These are phyloP conservation scores for Tricholoma terreum DNA, from an alignment of 768 basidiomycete species.

Conservation along the genomic window DNA sequence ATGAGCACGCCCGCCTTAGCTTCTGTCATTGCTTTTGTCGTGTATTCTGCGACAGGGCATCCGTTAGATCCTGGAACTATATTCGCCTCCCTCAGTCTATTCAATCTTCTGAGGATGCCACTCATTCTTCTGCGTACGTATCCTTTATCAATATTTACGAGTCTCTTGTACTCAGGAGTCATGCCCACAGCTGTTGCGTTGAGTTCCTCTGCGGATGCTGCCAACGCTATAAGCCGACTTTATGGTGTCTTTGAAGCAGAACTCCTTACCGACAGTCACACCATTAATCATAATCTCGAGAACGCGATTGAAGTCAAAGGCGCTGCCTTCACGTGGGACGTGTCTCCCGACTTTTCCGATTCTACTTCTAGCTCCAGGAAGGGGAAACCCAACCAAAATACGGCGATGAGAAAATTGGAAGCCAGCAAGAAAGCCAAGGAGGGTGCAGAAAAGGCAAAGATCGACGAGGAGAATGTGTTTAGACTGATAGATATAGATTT, in stretches of 20 bases:
- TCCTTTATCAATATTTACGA: neutral
- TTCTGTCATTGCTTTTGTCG: conserved; percentile 72
- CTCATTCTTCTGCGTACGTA: conserved; percentile 66
- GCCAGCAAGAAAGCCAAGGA: conserved; percentile 30
- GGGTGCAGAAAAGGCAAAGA: conserved; percentile 26
- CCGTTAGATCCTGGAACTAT: conserved; percentile 64
- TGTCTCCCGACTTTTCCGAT: conserved; percentile 49
- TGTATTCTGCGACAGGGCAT: conserved; percentile 74
- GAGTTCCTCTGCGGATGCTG: conserved; percentile 80
- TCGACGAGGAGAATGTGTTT: conserved; percentile 50
- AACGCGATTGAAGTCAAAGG: conserved; percentile 63
- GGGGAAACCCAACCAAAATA: conserved; percentile 15
- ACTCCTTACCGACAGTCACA: conserved; percentile 54
- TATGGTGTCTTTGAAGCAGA: conserved; percentile 85
- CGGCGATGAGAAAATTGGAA: conserved; percentile 16
- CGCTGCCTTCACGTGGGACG: conserved; percentile 87
- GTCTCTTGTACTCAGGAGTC: neutral
- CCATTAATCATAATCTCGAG: conserved; percentile 52
- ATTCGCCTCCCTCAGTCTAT: conserved; percentile 83
- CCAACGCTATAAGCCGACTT: conserved; percentile 75
- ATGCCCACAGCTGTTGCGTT: conserved; percentile 57
- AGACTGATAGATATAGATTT: conserved; percentile 63
- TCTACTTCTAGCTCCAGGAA: conserved; percentile 29
- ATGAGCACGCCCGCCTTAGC: conserved; percentile 75
- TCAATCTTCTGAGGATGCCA: conserved; percentile 79